Evolutionary conservation across 768 basidiomycete species (phyloP).

Genomic region (Trametes cinnabarina): DNA sequence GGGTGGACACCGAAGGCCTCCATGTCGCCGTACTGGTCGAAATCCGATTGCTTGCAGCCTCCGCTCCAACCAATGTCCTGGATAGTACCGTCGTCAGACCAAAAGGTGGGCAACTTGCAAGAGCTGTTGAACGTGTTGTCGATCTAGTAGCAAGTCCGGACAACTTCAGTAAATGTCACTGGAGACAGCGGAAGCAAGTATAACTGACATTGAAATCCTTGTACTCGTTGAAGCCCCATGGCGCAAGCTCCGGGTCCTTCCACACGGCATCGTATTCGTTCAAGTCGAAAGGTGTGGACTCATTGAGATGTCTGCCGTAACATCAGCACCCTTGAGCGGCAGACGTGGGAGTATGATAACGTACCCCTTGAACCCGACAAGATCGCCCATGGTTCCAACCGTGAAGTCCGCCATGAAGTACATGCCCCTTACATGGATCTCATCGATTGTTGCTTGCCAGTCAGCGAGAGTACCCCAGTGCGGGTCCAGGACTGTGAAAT

Average conservation of each 20-base stretch:
- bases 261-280: conserved; percentile 71
- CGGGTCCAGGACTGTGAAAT: conserved; percentile 87
- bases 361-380: conserved; percentile 82
- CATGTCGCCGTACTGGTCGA: conserved; percentile 96
- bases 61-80: conserved; percentile 51
- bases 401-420: conserved; percentile 94
- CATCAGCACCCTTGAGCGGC: conserved; percentile 9
- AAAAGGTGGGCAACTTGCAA: conserved; percentile 76
- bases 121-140: conserved; percentile 69
- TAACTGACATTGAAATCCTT: conserved; percentile 67
- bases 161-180: not conserved
- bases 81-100: conserved; percentile 70
- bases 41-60: conserved; percentile 81
- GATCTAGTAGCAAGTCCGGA: conserved; percentile 46
- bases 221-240: conserved; percentile 87
- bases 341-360: conserved; percentile 25
- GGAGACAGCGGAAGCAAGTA: conserved; percentile 1
- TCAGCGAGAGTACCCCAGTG: conserved; percentile 86
- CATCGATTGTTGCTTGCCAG: conserved; percentile 74
- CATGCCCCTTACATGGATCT: conserved; percentile 80
- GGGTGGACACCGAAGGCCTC: conserved; percentile 97
- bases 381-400: conserved; percentile 87
- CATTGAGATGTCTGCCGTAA: conserved; percentile 63
- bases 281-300: conserved; percentile 74
- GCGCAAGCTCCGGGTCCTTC: conserved; percentile 72